Evolutionary conservation across 1,284 basidiomycete species (phyloP).

Genomic region (Sanghuangporus sanghuang): DNA sequence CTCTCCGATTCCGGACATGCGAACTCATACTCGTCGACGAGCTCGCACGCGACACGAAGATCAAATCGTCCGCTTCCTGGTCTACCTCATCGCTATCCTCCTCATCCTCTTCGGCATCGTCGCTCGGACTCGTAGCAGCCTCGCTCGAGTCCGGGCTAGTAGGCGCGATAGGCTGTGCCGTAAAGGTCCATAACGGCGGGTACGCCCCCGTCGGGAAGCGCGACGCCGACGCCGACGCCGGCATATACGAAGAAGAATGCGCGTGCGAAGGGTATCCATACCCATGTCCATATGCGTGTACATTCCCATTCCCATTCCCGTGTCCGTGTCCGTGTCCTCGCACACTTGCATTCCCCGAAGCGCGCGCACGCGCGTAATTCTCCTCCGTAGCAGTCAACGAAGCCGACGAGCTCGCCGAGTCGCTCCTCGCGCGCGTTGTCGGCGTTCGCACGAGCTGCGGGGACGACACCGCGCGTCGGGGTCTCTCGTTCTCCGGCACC

Average conservation of each 20-base stretch:
- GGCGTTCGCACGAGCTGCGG: conserved; percentile 10
- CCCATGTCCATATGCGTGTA: too few relatives aligned
- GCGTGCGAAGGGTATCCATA: too few relatives aligned
- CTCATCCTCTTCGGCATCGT: conserved; percentile 1
- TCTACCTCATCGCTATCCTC: conserved; percentile 1
- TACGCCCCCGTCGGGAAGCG: background rate
- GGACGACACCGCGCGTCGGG: conserved; percentile 8
- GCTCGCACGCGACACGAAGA: background rate
- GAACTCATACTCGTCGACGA: conserved; percentile 1
- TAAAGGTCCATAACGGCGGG: conserved; percentile 7
- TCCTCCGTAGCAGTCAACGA: conserved; percentile 16
- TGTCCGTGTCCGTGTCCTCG: background rate
- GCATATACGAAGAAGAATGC: background rate
- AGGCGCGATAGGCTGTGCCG: background rate
- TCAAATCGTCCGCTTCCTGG: conserved; percentile 1
- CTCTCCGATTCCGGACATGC: background rate
- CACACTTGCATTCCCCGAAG: background rate
- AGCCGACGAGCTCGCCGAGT: conserved; percentile 15
- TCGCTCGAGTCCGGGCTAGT: background rate
- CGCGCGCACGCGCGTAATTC: conserved; percentile 1
- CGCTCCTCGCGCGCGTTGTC: conserved; percentile 5
- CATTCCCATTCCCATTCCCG: too few relatives aligned
- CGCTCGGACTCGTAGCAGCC: conserved; percentile 1
- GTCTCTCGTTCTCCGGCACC: background rate
- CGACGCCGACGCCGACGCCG: conserved; percentile 2